Evolutionary conservation across 345 rosid genomes (phyloP).

Genomic region (Physaria fendleri): DNA sequence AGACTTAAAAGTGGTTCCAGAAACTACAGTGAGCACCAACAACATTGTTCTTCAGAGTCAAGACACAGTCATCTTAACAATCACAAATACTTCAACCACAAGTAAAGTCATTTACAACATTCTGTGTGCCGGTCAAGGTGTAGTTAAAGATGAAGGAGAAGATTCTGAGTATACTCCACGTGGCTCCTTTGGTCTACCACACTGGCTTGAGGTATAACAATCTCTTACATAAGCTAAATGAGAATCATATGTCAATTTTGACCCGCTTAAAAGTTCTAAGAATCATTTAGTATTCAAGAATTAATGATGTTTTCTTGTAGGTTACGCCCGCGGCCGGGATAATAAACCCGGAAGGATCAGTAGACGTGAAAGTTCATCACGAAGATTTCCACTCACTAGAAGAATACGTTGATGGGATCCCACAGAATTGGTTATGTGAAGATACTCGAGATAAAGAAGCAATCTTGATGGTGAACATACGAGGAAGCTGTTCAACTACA

Average conservation of each 20-base stretch:
- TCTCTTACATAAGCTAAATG: neutral
- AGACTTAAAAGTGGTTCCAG: slow-evolving; percentile 53
- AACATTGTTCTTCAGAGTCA: slow-evolving; percentile 70
- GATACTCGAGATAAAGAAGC: slow-evolving; percentile 87
- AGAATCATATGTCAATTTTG: too few relatives aligned
- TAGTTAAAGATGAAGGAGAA: slow-evolving; percentile 50
- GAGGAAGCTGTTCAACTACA: slow-evolving; percentile 59
- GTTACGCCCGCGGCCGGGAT: slow-evolving; percentile 77
- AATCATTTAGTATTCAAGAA: too few relatives aligned
- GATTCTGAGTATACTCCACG: slow-evolving; percentile 45
- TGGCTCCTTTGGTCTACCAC: slow-evolving; percentile 72
- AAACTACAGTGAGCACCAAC: slow-evolving; percentile 53
- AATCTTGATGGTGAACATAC: slow-evolving; percentile 42
- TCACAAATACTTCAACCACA: slow-evolving; percentile 53
- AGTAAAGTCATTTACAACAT: slow-evolving; percentile 56
- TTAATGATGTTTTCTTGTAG: slow-evolving; percentile 27
- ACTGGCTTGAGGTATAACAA: slow-evolving; percentile 93
- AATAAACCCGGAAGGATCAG: slow-evolving; percentile 50
- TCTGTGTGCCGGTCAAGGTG: slow-evolving; percentile 50
- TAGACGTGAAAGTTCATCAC: slow-evolving; percentile 64
- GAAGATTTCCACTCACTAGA: slow-evolving; percentile 71
- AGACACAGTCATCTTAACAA: slow-evolving; percentile 53
- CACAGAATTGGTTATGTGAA: slow-evolving; percentile 92
- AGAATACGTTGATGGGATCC: slow-evolving; percentile 77
- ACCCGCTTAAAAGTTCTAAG: too few relatives aligned